A percentile compares a stretch with the other conserved stretches of the same genome.
phyloP scores from a whole-genome alignment of 805 yeast genomes.

The Cyberlindnera sargentensis region DNA sequence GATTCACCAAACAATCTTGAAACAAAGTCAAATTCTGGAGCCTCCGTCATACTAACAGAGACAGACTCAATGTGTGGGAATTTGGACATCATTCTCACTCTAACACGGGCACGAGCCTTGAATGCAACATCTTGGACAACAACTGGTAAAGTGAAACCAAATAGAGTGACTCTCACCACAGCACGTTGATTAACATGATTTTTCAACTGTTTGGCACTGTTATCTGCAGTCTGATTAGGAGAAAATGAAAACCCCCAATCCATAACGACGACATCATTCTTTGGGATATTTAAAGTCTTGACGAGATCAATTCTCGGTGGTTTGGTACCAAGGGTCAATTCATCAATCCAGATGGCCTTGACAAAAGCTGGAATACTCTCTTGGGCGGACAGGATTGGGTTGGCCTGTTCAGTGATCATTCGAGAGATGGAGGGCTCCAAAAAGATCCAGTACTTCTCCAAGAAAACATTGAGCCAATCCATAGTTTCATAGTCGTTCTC shows the following conservation, averaged over 20 bases:
- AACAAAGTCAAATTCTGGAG: slow-evolving; percentile 84
- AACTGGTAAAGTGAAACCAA: slow-evolving; percentile 78
- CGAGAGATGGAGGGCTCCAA: slow-evolving; percentile 86
- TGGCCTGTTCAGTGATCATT: slow-evolving; percentile 78
- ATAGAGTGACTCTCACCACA: slow-evolving; percentile 70
- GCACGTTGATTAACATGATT: slow-evolving; percentile 78
- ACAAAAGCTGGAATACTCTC: slow-evolving; percentile 78
- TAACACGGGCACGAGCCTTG: slow-evolving; percentile 63
- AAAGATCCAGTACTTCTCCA: slow-evolving; percentile 88
- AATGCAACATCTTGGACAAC: slow-evolving; percentile 76
- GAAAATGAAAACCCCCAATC: slow-evolving; percentile 93
- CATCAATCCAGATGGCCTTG: slow-evolving; percentile 76
- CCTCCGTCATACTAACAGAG: slow-evolving; percentile 75
- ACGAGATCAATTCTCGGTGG: slow-evolving; percentile 92
- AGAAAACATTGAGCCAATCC: slow-evolving; percentile 90
- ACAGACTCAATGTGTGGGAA: slow-evolving; percentile 94
- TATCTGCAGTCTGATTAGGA: slow-evolving; percentile 83
- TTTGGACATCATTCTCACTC: slow-evolving; percentile 82
- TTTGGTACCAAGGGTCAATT: slow-evolving; percentile 89
- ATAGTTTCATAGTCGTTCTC: slow-evolving; percentile 88
- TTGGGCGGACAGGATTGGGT: slow-evolving; percentile 71
- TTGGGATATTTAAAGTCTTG: slow-evolving; percentile 85
- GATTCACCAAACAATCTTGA: slow-evolving; percentile 70
- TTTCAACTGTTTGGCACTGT: slow-evolving; percentile 77
- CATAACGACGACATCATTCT: slow-evolving; percentile 91